These are phyloP conservation scores for Solanum acaule DNA, from an alignment of 257 asterid species.

Conservation along the genomic window DNA sequence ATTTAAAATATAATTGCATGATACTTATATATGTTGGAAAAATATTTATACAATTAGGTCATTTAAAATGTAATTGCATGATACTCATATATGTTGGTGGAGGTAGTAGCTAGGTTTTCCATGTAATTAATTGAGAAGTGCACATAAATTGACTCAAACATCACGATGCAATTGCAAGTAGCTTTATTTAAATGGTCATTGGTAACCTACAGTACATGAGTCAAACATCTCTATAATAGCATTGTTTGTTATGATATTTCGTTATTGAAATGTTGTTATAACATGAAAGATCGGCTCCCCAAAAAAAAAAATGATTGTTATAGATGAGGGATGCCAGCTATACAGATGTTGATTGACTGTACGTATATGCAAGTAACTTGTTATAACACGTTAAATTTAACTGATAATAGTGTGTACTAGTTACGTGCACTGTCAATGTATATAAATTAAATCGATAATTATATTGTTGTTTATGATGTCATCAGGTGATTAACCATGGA, in stretches of 20 bases:
- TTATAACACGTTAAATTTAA: neutral
- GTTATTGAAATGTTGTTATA: neutral
- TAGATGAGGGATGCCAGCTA: neutral
- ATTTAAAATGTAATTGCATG: neutral
- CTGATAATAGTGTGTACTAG: neutral
- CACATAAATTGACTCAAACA: neutral
- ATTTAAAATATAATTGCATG: neutral
- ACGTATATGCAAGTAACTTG: neutral
- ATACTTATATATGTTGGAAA: neutral
- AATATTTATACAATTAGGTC: neutral
- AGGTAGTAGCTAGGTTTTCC: neutral
- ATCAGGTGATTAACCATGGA: conserved; percentile 1
- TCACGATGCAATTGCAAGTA: neutral
- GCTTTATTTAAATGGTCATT: no score
- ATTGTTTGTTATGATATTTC: neutral
- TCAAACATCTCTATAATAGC: neutral
- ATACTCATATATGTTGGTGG: neutral
- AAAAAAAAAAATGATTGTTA: no score
- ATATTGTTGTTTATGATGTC: neutral
- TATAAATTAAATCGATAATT: neutral
- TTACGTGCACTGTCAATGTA: no score
- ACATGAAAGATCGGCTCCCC: neutral
- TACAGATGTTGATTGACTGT: neutral
- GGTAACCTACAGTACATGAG: no score
- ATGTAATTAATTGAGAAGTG: neutral